phyloP scores from a whole-genome alignment of 257 asterid genomes.

The Nicotiana undulata region DNA sequence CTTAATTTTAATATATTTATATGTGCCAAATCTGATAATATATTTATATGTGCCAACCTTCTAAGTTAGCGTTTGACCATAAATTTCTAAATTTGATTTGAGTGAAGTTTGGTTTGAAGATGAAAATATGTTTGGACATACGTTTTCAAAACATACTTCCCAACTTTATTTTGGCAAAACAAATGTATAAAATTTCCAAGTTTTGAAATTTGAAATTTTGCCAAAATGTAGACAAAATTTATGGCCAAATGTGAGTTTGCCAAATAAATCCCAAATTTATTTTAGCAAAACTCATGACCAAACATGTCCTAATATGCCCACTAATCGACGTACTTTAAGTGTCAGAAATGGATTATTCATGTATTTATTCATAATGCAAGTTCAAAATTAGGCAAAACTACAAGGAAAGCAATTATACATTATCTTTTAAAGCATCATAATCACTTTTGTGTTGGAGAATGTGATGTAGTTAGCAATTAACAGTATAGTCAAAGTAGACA shows the following conservation, averaged over 20 bases:
- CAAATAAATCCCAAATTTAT: too few relatives aligned
- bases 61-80: too few relatives aligned
- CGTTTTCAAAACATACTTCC: too few relatives aligned
- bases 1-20: background rate
- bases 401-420: background rate
- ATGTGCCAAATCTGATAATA: background rate
- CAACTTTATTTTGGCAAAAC: too few relatives aligned
- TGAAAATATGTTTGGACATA: too few relatives aligned
- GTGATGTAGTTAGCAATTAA: background rate
- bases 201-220: too few relatives aligned
- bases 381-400: background rate
- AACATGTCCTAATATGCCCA: background rate
- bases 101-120: too few relatives aligned
- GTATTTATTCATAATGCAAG: background rate
- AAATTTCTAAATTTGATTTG: too few relatives aligned
- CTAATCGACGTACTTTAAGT: background rate
- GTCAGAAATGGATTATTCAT: background rate
- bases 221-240: too few relatives aligned
- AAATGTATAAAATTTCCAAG: too few relatives aligned
- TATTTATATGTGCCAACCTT: background rate
- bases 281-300: too few relatives aligned
- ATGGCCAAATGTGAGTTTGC: too few relatives aligned
- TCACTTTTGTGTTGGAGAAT: background rate
- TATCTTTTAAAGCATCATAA: background rate
- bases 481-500: background rate